Percentiles rank a stretch among this genome's conserved stretches.
Evolutionary conservation across 352 stramenopile species (phyloP).

Genomic region (Pythium aphanidermatum): DNA sequence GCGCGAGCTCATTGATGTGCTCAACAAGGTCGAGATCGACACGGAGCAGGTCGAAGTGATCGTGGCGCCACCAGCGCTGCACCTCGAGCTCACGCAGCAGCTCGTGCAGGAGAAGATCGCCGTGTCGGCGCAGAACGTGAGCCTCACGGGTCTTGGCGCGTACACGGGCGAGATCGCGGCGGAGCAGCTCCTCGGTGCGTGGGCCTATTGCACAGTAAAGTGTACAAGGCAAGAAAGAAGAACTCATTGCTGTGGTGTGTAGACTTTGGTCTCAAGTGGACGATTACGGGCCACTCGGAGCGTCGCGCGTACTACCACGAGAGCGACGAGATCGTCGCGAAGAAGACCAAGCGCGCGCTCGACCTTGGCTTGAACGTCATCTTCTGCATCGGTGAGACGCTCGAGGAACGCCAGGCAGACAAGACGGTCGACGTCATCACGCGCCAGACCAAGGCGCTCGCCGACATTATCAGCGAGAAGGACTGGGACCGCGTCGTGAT

Average conservation of each 20-base stretch:
- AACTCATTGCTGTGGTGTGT: conserved; percentile 69
- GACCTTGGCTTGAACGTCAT: conserved; percentile 90
- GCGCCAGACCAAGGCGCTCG: conserved; percentile 93
- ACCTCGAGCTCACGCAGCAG: conserved; percentile 36
- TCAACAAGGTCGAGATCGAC: conserved; percentile 68
- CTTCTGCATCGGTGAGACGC: conserved; percentile 96
- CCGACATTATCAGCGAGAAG: conserved; percentile 78
- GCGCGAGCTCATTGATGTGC: conserved; percentile 75
- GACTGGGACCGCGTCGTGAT: conserved; percentile 88
- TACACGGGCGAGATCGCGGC: conserved; percentile 90
- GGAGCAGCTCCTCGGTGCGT: conserved; percentile 84
- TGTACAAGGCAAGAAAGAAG: conserved; percentile 35
- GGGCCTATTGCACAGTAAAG: conserved; percentile 26
- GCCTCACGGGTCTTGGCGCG: conserved; percentile 77
- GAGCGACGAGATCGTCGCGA: conserved; percentile 91
- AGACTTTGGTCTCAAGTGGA: conserved; percentile 74
- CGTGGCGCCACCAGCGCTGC: conserved; percentile 59
- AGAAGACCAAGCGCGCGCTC: conserved; percentile 90
- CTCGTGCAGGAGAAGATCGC: conserved; percentile 52
- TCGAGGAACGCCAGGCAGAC: conserved; percentile 84
- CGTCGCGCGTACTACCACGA: conserved; percentile 89
- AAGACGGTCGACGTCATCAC: conserved; percentile 92
- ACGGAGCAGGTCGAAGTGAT: conserved; percentile 66
- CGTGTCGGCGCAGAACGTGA: conserved; percentile 65
- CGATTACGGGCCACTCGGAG: conserved; percentile 91